These are phyloP conservation scores for Diaporthe sp. DNA, from an alignment of 2,329 filamentous ascomycete genomes.

Conservation along the genomic window DNA sequence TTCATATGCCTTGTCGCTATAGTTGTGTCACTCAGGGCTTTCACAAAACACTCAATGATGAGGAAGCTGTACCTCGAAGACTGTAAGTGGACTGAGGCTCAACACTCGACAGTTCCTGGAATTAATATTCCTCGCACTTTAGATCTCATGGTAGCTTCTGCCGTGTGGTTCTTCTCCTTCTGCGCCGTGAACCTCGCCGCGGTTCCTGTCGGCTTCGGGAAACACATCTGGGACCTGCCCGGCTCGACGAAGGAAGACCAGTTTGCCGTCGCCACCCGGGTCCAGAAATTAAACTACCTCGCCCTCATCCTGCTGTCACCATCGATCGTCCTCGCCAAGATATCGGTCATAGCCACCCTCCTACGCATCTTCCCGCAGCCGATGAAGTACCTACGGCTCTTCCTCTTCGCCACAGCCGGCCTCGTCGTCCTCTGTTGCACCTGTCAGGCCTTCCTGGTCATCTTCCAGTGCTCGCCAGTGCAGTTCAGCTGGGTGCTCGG, in stretches of 20 bases:
- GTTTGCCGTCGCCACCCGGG: conserved; percentile 41
- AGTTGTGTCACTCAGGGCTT: conserved; percentile 17
- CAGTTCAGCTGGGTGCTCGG: conserved; percentile 48
- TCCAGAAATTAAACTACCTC: conserved; percentile 44
- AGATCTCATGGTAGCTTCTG: conserved; percentile 35
- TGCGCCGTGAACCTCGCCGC: conserved; percentile 27
- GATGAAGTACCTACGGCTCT: conserved; percentile 45
- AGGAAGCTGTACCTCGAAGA: conserved; percentile 24
- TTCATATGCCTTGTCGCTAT: conserved; percentile 25
- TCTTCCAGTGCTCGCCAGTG: conserved; percentile 49
- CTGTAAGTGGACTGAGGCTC: neutral
- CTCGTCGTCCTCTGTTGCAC: conserved; percentile 47
- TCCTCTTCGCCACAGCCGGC: conserved; percentile 50
- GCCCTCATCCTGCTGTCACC: conserved; percentile 46
- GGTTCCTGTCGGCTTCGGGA: conserved; percentile 44
- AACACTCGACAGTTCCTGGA: no score
- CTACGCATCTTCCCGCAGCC: conserved; percentile 50
- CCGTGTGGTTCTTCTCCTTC: conserved; percentile 9
- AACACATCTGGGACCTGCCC: conserved; percentile 48
- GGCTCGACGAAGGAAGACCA: conserved; percentile 37
- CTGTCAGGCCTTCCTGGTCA: conserved; percentile 46
- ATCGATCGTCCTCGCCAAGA: conserved; percentile 47
- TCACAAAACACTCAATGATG: conserved; percentile 14
- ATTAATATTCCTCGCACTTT: neutral
- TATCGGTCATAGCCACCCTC: conserved; percentile 50